Evolutionary conservation across 2,329 filamentous ascomycete genomes (phyloP).

Genomic region (Ceratocystis huliohia): DNA sequence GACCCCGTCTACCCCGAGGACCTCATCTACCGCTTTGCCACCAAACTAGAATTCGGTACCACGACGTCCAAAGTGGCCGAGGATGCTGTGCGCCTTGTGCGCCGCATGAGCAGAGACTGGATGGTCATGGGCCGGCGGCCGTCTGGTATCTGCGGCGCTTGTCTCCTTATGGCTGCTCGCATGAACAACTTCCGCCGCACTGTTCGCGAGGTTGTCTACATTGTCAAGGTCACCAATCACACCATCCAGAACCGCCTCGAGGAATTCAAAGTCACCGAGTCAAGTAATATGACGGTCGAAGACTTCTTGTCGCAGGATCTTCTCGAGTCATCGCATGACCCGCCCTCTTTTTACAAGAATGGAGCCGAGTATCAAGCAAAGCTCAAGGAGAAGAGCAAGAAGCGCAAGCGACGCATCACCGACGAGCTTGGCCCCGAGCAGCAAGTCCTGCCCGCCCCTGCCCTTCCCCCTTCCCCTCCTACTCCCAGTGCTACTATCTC

Average conservation of each 20-base stretch:
- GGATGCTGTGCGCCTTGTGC: constrained; percentile 75
- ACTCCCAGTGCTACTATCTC: background rate
- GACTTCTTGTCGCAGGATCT: constrained; percentile 66
- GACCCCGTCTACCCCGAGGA: constrained; percentile 73
- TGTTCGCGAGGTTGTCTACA: constrained; percentile 89
- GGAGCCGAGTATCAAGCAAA: constrained; percentile 46
- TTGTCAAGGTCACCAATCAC: constrained; percentile 88
- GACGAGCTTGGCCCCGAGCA: constrained; percentile 27
- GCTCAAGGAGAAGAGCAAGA: constrained; percentile 37
- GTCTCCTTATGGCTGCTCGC: constrained; percentile 82
- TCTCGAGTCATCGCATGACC: constrained; percentile 62
- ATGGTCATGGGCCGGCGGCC: constrained; percentile 90
- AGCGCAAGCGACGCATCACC: constrained; percentile 34
- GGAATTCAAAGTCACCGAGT: constrained; percentile 81
- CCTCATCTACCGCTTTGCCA: constrained; percentile 80
- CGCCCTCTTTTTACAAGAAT: constrained; percentile 66
- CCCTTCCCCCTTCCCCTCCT: background rate
- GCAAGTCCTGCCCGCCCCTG: constrained; percentile 17
- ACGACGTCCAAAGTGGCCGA: constrained; percentile 73
- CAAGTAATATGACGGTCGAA: constrained; percentile 72
- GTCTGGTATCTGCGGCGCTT: constrained; percentile 86
- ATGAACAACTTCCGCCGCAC: constrained; percentile 98
- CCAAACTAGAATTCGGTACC: constrained; percentile 78
- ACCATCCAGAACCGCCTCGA: constrained; percentile 85
- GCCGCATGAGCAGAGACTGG: constrained; percentile 93